phyloP scores from a whole-genome alignment of 2,329 filamentous ascomycete species.

The Ascochyta rabiei region DNA sequence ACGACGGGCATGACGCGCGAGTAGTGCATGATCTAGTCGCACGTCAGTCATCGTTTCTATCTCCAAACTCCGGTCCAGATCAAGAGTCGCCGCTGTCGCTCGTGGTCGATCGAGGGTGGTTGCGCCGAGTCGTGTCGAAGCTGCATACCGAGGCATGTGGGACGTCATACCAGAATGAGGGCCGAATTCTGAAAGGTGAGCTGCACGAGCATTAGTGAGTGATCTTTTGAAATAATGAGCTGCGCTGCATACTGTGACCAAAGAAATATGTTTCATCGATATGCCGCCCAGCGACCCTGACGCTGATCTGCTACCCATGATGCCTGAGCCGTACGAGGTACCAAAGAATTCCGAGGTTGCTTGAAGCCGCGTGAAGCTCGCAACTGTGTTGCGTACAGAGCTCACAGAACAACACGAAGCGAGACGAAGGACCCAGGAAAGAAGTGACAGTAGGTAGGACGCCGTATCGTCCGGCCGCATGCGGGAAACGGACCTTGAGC shows the following conservation, averaged over 20 bases:
- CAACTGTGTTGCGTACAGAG: neutral
- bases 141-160: slow-evolving; percentile 4
- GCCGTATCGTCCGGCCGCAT: neutral
- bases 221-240: neutral
- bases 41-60: slow-evolving; percentile 13
- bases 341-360: neutral
- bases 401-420: neutral
- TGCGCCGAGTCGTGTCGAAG: slow-evolving; percentile 9
- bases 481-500: neutral
- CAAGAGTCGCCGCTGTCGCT: neutral
- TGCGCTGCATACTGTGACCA: slow-evolving; percentile 63
- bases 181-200: slow-evolving; percentile 81
- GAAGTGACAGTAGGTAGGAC: neutral
- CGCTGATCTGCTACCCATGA: slow-evolving; percentile 12
- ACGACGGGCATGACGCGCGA: slow-evolving; percentile 88
- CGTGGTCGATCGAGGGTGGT: neutral
- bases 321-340: neutral
- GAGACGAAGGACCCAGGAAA: neutral
- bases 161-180: slow-evolving; percentile 68
- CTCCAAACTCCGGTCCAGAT: neutral
- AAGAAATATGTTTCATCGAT: slow-evolving; percentile 71
- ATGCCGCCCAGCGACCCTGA: slow-evolving; percentile 55
- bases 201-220: slow-evolving; percentile 53
- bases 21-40: slow-evolving; percentile 82
- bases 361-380: neutral